phyloP scores from a whole-genome alignment of 116 monocot genomes.

The Dioscorea cayenensis region DNA sequence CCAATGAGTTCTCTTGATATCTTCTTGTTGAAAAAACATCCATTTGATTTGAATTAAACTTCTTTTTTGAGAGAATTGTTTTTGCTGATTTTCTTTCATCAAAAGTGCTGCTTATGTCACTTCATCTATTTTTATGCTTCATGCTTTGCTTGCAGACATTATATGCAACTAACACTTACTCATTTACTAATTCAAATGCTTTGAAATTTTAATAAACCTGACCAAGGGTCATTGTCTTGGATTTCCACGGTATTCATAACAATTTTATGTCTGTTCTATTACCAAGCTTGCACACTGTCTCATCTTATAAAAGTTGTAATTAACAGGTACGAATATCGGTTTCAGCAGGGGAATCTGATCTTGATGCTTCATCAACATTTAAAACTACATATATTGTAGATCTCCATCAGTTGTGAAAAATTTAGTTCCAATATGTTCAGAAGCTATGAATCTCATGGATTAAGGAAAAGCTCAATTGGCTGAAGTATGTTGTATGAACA shows the following conservation, averaged over 20 bases:
- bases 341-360: slow-evolving; percentile 74
- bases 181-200: too few species aligned
- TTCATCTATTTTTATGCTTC: too few species aligned
- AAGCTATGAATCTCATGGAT: slow-evolving; percentile 81
- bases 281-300: too few species aligned
- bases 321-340: slow-evolving; percentile 73
- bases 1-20: too few species aligned
- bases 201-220: too few species aligned
- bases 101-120: background rate
- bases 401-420: slow-evolving; percentile 93
- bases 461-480: slow-evolving; percentile 68
- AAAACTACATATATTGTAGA: slow-evolving; percentile 72
- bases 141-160: slow-evolving; percentile 46
- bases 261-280: too few species aligned
- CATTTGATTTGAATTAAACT: too few species aligned
- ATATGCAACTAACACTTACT: slow-evolving; percentile 14
- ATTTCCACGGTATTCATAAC: too few species aligned
- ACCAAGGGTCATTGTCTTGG: too few species aligned
- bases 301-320: slow-evolving; percentile 1
- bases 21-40: too few species aligned
- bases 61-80: too few species aligned
- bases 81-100: background rate
- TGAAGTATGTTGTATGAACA: slow-evolving; percentile 40
- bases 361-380: slow-evolving; percentile 62
- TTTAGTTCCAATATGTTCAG: slow-evolving; percentile 80